Conservation (phyloP, 306 rosid genomes). For the Quillaja saponaria region DNA sequence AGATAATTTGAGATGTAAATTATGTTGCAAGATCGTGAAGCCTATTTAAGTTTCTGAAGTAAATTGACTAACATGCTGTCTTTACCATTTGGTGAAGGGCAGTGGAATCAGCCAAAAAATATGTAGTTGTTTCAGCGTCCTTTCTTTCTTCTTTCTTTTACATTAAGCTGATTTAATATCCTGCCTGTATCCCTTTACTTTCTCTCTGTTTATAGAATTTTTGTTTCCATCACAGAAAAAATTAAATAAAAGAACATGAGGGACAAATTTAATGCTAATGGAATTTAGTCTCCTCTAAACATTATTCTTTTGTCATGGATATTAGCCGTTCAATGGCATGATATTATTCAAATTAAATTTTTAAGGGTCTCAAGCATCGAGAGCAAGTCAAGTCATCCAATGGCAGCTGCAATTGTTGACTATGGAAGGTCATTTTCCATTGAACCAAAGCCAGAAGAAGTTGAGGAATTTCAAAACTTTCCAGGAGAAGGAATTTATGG, state of each 20-base stretch:
- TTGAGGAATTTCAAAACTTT: slow-evolving; percentile 66
- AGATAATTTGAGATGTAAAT: slow-evolving; percentile 3
- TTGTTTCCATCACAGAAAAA: too few relatives aligned
- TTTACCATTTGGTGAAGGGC: neutral
- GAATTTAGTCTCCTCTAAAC: neutral
- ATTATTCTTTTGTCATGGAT: neutral
- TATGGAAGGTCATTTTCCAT: slow-evolving; percentile 74
- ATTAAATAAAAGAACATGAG: neutral
- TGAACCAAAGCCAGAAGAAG: slow-evolving; percentile 75
- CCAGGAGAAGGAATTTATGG: slow-evolving; percentile 93
- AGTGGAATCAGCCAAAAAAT: neutral
- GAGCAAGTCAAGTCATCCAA: slow-evolving; percentile 96
- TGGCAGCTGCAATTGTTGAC: slow-evolving; percentile 79
- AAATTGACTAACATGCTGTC: neutral
- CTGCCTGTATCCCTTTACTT: too few relatives aligned
- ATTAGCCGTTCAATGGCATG: slow-evolving; percentile 5
- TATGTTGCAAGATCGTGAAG: neutral
- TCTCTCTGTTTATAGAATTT: too few relatives aligned
- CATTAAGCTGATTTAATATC: too few relatives aligned
- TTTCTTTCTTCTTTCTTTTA: too few relatives aligned
- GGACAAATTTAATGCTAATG: neutral
- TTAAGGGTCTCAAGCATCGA: slow-evolving; percentile 91
- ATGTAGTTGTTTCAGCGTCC: neutral
- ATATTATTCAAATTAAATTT: slow-evolving; percentile 21
- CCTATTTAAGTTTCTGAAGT: neutral